phyloP scores from a whole-genome alignment of 768 basidiomycete species.

The Favolaschia claudopus region DNA sequence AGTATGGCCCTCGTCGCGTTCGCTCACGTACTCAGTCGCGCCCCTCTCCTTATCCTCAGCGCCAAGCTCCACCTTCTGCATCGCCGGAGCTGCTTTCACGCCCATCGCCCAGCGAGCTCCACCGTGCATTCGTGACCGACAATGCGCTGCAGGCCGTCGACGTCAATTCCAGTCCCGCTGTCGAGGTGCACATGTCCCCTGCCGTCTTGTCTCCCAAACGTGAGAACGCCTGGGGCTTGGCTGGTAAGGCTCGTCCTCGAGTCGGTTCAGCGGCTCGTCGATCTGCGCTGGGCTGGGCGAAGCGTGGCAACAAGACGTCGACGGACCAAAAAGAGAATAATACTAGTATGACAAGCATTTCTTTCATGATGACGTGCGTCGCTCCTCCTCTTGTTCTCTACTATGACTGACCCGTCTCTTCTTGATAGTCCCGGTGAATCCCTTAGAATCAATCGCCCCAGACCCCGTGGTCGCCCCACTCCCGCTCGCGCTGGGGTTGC shows the following conservation, averaged over 20 bases:
- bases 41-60: slow-evolving; percentile 73
- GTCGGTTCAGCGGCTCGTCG: slow-evolving; percentile 64
- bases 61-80: slow-evolving; percentile 45
- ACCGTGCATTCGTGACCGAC: slow-evolving; percentile 24
- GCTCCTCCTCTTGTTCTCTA: neutral
- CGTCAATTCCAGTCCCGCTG: slow-evolving; percentile 52
- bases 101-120: slow-evolving; percentile 30
- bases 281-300: slow-evolving; percentile 68
- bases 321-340: slow-evolving; percentile 65
- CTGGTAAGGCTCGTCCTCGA: slow-evolving; percentile 54
- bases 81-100: slow-evolving; percentile 53
- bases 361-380: slow-evolving; percentile 64
- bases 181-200: slow-evolving; percentile 43
- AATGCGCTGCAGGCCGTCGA: slow-evolving; percentile 51
- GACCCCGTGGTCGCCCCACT: slow-evolving; percentile 57
- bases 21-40: slow-evolving; percentile 77
- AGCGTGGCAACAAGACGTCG: slow-evolving; percentile 61
- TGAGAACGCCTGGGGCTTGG: slow-evolving; percentile 42
- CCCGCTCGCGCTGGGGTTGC: slow-evolving; percentile 42
- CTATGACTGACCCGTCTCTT: neutral
- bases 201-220: slow-evolving; percentile 54
- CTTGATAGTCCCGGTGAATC: slow-evolving; percentile 55
- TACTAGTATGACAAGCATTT: slow-evolving; percentile 38
- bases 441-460: slow-evolving; percentile 56
- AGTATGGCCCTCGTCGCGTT: slow-evolving; percentile 66